These are phyloP conservation scores for Harringtonia aguacate DNA, from an alignment of 2,329 filamentous ascomycete genomes.

Conservation along the genomic window DNA sequence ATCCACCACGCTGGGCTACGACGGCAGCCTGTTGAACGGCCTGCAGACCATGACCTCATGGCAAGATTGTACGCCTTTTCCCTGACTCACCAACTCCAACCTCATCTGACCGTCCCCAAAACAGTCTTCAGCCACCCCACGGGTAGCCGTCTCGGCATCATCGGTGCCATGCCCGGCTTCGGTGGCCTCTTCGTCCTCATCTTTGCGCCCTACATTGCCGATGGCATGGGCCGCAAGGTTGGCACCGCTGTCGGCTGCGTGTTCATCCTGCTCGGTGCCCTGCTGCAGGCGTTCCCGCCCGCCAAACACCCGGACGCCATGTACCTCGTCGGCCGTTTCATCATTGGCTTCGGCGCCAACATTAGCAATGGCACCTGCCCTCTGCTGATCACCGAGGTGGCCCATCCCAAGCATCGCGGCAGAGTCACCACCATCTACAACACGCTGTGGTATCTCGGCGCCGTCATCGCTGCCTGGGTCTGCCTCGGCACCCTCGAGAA, in stretches of 20 bases:
- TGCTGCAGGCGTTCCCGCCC: neutral
- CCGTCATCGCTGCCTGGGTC: slow-evolving; percentile 32
- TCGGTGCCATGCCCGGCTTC: slow-evolving; percentile 2
- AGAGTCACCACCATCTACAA: slow-evolving; percentile 38
- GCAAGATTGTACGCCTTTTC: slow-evolving; percentile 1
- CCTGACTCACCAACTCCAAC: neutral
- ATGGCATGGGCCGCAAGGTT: neutral
- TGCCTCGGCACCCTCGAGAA: slow-evolving; percentile 31
- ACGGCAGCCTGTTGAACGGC: slow-evolving; percentile 3
- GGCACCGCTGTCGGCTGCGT: neutral
- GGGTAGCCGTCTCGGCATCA: neutral
- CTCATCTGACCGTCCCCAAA: too few species aligned
- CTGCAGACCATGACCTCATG: slow-evolving; percentile 6
- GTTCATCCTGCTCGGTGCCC: neutral
- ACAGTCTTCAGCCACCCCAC: neutral
- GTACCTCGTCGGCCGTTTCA: slow-evolving; percentile 34
- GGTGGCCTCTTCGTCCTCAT: slow-evolving; percentile 2
- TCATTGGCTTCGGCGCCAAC: slow-evolving; percentile 39
- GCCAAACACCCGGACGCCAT: neutral
- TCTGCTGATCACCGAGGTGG: slow-evolving; percentile 36
- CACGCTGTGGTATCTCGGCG: slow-evolving; percentile 31
- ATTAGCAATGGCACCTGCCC: slow-evolving; percentile 34
- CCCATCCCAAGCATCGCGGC: slow-evolving; percentile 37
- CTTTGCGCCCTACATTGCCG: slow-evolving; percentile 1
- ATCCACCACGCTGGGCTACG: slow-evolving; percentile 4